Base-by-base conservation (phyloP, 495 filamentous ascomycete species). In the Geopyxis carbonaria region DNA sequence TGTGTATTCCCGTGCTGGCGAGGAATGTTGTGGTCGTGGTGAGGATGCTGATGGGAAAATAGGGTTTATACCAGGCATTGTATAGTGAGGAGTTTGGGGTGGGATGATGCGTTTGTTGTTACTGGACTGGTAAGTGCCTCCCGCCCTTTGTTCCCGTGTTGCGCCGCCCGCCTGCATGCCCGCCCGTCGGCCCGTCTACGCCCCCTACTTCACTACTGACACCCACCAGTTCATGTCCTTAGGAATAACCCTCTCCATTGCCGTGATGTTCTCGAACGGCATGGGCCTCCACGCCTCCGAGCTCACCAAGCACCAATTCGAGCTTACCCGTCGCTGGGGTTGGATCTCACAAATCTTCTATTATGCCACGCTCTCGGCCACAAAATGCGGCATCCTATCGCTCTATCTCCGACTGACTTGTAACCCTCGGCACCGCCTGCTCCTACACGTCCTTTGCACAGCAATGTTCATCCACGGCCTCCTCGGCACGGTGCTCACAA, bases 291-390 rank as follows among this genome's bases (percentile, higher is more conserved):
- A 41, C 29, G 11, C 33, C 5, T n/a, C 19, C 5, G 18, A 31
- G 6, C 5, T 41, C 16, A 31, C 2, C 5, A 24, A 34, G 28
- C 28, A 18, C 25, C 20, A 33, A 8, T 33, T 19, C 38, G 13
- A 23, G 3, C 5, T 20, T 3, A 30, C 9, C 15, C 38, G 29
- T 7, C 31, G 22, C 15, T 32, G 25, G 38, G 38, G 28, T 2
- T 41, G 38, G 38, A 18, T 41, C 5, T 41, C 38, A 2, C 38
- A 41, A 14, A 33, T 41, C 20, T 41, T 41, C 38, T 41, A 41
- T 20, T 33, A 32, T 25, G 28, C 20, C n/a, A 30, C 38, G 14
- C 13, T 41, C 2, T 19, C 28, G n/a, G 10, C 20, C 29, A 19
- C 33, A 2, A 41, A 41, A 13, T 33, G 25, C 13, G 16, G 20